Conservation (phyloP, 495 filamentous ascomycete species). For the Neurospora sp. region DNA sequence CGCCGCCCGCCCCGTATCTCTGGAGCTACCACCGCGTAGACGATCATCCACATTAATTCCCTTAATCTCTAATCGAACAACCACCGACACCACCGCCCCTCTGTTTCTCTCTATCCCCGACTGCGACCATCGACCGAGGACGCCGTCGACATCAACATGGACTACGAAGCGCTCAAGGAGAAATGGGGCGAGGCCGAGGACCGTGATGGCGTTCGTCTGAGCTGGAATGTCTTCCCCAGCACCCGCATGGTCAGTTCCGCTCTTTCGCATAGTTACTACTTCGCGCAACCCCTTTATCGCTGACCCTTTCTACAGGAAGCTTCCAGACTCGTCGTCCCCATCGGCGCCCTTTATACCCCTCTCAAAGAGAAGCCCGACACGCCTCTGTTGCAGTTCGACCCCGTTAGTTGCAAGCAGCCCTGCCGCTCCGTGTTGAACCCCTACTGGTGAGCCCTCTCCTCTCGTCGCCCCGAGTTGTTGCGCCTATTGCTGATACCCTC, state of each 20-base stretch:
- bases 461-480: neutral
- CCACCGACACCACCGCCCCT: neutral
- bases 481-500: slow-evolving; percentile 16
- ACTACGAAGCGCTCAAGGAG: slow-evolving; percentile 69
- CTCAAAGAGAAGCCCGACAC: slow-evolving; percentile 90
- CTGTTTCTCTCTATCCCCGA: neutral
- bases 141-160: slow-evolving; percentile 27
- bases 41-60: slow-evolving; percentile 1
- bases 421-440: slow-evolving; percentile 96
- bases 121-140: neutral
- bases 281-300: slow-evolving; percentile 9
- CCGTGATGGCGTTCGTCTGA: slow-evolving; percentile 89
- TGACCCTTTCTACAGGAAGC: slow-evolving; percentile 59
- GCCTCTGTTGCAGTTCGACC: slow-evolving; percentile 89
- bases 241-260: slow-evolving; percentile 72
- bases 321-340: slow-evolving; percentile 90
- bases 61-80: neutral
- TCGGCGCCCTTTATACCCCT: slow-evolving; percentile 92
- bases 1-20: neutral
- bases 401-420: slow-evolving; percentile 91
- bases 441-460: slow-evolving; percentile 59
- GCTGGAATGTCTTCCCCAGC: slow-evolving; percentile 99
- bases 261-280: slow-evolving; percentile 12
- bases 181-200: slow-evolving; percentile 97
- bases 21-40: neutral